Base-by-base conservation (phyloP, 345 rosid species). In the Pistacia atlantica region DNA sequence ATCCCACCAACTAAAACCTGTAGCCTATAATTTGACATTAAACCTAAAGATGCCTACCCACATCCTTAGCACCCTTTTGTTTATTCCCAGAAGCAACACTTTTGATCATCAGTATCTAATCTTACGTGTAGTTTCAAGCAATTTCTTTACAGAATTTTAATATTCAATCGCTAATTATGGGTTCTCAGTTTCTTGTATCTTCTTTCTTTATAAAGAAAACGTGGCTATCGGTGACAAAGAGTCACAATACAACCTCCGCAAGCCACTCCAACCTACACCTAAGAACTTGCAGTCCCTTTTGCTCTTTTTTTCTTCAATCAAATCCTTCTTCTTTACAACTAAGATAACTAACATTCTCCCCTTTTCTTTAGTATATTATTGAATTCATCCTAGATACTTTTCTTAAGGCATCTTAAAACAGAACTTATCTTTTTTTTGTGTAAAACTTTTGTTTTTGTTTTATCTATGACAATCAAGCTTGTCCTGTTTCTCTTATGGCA, bases 301-400 rank as follows among this genome's bases (percentile, higher is more conserved):
- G 42, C 76, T 70, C 77, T 20, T 61, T n/a, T 74, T 49, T 65
- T 59, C 65, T 66, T 74, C 79, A 61, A 38, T 35, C 42, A 2
- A 48, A 62, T 55, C 64, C 85, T 81, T 79, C 82, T 17, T 5
- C 85, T 77, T 79, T 54, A 80, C 72, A 75, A 67, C 74, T n/a
- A 81, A 77, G 84, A 55, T 60, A 56, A 49, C 54, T 35, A 69
- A 74, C 71, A 49, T 60, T 61, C 12, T 31, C 35, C 42, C 42
- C 4, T 61, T 31, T 8, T 55, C 59, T 25, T 1, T 8, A 35
- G 8, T 12, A 14, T 17, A 72, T 57, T 48, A 46, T 4, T 59
- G 31, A 38, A 38, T 2, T 38, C 42, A 11, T 63, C 60, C 46
- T 65, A 4, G 56, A 78, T 38, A 46, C 70, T 55, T 49, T 54